Evolutionary conservation across 345 rosid genomes (phyloP).

Genomic region (Laguncularia racemosa): DNA sequence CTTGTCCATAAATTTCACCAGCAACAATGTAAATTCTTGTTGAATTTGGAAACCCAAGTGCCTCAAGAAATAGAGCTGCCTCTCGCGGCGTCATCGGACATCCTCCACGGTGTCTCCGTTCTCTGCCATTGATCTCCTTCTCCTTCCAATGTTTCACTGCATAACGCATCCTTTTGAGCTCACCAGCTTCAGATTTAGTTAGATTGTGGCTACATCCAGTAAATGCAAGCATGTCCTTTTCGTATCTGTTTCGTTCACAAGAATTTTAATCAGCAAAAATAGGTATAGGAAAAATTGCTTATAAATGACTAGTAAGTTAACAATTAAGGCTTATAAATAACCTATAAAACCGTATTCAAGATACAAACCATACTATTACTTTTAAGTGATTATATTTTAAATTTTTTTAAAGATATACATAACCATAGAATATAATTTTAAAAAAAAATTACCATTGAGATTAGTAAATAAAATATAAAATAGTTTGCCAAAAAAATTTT

Average conservation of each 20-base stretch:
- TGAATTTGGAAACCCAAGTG: conserved; percentile 48
- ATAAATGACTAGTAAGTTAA: too few relatives aligned
- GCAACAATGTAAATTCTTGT: conserved; percentile 69
- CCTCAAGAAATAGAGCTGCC: conserved; percentile 56
- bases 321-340: too few relatives aligned
- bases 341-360: too few relatives aligned
- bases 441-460: too few relatives aligned
- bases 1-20: conserved; percentile 50
- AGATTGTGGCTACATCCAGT: conserved; percentile 73
- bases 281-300: too few relatives aligned
- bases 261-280: too few relatives aligned
- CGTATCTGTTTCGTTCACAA: conserved; percentile 38
- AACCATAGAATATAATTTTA: too few relatives aligned
- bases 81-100: conserved; percentile 82
- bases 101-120: conserved; percentile 31
- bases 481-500: too few relatives aligned
- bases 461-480: too few relatives aligned
- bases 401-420: too few relatives aligned
- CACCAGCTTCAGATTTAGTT: conserved; percentile 29
- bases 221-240: conserved; percentile 78
- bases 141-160: conserved; percentile 52
- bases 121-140: conserved; percentile 40
- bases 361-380: too few relatives aligned
- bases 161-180: conserved; percentile 37
- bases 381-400: too few relatives aligned